These are phyloP conservation scores for Aspergillus intermedius DNA, from an alignment of 2,329 filamentous ascomycete genomes.

Conservation along the genomic window DNA sequence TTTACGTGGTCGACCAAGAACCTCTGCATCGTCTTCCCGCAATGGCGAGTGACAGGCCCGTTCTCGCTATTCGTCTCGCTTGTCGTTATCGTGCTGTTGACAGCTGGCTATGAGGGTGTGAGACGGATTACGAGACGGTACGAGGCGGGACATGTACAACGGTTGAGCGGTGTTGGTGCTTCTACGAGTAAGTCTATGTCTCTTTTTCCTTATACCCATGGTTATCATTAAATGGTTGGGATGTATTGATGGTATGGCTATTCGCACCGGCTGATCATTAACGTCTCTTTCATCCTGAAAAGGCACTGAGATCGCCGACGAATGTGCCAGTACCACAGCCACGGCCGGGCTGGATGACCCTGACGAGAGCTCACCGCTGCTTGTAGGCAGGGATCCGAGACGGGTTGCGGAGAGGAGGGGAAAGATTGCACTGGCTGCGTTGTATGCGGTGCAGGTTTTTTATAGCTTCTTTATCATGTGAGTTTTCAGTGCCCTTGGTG, in stretches of 20 bases:
- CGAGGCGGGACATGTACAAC: constrained; percentile 52
- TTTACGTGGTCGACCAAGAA: constrained; percentile 94
- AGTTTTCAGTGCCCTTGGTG: constrained; percentile 39
- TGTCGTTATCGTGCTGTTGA: constrained; percentile 70
- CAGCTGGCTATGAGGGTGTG: constrained; percentile 87
- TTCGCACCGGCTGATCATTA: constrained; percentile 10
- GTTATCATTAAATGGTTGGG: constrained; percentile 6
- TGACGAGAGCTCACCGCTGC: constrained; percentile 62
- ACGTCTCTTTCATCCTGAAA: constrained; percentile 11
- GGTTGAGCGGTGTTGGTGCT: constrained; percentile 42
- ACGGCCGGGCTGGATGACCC: constrained; percentile 13
- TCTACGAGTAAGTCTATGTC: constrained; percentile 26
- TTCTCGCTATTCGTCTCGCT: constrained; percentile 74
- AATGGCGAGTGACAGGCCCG: constrained; percentile 77
- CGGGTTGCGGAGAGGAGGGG: constrained; percentile 57
- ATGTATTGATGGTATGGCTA: background rate
- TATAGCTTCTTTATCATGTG: constrained; percentile 99
- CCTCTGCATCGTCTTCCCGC: constrained; percentile 90
- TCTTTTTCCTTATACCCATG: constrained; percentile 2
- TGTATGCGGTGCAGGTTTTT: constrained; percentile 93
- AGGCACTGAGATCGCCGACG: constrained; percentile 31
- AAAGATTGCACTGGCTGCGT: constrained; percentile 68
- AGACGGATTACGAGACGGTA: constrained; percentile 71
- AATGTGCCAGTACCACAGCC: constrained; percentile 20
- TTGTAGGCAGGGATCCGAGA: constrained; percentile 65